phyloP scores from a whole-genome alignment of 345 rosid genomes.

The Melaleuca quinquenervia region DNA sequence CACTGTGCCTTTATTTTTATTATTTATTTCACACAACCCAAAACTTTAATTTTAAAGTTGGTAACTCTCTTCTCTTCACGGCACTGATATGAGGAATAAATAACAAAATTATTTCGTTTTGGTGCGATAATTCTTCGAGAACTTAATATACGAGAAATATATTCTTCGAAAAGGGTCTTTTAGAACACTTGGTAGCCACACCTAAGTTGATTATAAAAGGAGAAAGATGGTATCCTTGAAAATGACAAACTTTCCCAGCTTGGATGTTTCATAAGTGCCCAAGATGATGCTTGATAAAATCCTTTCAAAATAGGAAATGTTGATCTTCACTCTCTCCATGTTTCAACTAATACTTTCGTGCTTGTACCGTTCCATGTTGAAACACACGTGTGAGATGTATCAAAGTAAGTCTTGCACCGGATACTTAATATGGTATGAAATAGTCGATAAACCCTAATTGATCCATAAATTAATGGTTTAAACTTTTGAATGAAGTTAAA shows the following conservation, averaged over 20 bases:
- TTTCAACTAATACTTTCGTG: background rate
- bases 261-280: background rate
- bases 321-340: background rate
- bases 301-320: background rate
- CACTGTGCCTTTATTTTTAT: background rate
- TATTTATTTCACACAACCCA: background rate
- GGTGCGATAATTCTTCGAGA: background rate
- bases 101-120: background rate
- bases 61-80: background rate
- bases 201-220: background rate
- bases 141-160: background rate
- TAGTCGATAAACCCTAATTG: background rate
- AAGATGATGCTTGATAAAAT: background rate
- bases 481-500: background rate
- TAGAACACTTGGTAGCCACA: background rate
- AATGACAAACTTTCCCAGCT: background rate
- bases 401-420: rapidly evolving
- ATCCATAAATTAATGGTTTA: background rate
- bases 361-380: background rate
- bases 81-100: background rate
- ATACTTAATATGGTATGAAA: background rate
- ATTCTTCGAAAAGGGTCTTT: background rate
- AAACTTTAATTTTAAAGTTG: background rate
- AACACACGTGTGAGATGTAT: background rate
- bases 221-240: background rate